phyloP scores from a whole-genome alignment of 2,329 filamentous ascomycete species.

The Fusarium fracticaudum region DNA sequence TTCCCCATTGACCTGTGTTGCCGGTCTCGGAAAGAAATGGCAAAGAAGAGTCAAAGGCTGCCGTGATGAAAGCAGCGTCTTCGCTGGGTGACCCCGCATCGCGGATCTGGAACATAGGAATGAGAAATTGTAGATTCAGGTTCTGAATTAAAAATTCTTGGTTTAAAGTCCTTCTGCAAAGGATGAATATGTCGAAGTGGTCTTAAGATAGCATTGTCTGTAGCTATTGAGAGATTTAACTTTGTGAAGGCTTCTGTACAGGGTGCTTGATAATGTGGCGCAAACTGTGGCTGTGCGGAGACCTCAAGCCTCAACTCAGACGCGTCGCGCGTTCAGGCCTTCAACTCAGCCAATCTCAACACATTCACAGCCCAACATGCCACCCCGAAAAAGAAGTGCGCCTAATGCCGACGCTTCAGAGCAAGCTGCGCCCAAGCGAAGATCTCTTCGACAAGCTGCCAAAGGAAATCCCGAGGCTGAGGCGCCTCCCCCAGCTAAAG shows the following conservation, averaged over 20 bases:
- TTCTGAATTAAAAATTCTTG: fast-evolving
- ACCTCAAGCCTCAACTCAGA: not conserved
- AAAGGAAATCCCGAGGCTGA: not conserved
- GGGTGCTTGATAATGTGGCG: not conserved
- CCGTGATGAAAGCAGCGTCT: fast-evolving
- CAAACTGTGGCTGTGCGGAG: fast-evolving
- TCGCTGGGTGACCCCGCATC: fast-evolving
- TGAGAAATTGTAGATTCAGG: not conserved
- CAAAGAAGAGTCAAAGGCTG: not conserved
- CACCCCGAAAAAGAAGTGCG: constrained; percentile 26
- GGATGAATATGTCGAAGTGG: not conserved
- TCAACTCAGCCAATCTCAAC: not conserved
- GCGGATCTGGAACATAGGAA: not conserved
- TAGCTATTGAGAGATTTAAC: not conserved
- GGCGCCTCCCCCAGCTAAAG: not conserved
- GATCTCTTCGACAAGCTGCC: constrained; percentile 30
- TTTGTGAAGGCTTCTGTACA: fast-evolving
- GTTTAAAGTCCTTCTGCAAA: too few species aligned
- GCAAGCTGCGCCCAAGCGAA: constrained; percentile 7
- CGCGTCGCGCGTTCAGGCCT: constrained; percentile 4
- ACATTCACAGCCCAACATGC: constrained; percentile 12
- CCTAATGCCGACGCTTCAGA: not conserved
- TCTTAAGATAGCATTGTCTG: not conserved
- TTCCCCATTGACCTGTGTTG: not conserved
- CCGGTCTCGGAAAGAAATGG: not conserved